A percentile compares a stretch with the other conserved stretches of the same genome.
These are phyloP conservation scores for Vigna unguiculata DNA, from an alignment of 306 rosid genomes.

Conservation along the genomic window DNA sequence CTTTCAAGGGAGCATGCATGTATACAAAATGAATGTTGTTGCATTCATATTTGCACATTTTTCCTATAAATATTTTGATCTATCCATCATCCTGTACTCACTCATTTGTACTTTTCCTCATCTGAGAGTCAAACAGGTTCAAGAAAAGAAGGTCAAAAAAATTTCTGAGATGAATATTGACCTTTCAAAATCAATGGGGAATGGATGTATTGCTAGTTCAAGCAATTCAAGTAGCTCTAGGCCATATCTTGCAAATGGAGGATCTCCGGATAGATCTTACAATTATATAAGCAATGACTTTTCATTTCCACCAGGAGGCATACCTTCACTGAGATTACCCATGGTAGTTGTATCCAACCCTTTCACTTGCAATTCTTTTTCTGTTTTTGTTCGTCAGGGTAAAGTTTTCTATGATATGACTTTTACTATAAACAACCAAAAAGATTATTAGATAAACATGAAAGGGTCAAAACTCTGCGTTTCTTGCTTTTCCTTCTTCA, in stretches of 20 bases:
- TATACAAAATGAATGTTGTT: constrained; percentile 31
- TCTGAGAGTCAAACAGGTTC: constrained; percentile 70
- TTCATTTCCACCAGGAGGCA: constrained; percentile 80
- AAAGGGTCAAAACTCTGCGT: constrained; percentile 8
- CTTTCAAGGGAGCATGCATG: constrained; percentile 33
- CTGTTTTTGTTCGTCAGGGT: neutral
- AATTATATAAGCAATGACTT: constrained; percentile 67
- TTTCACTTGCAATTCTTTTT: constrained; percentile 26
- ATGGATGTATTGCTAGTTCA: constrained; percentile 84
- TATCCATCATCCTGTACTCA: constrained; percentile 25
- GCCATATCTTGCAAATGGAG: constrained; percentile 79
- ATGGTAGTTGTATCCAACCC: constrained; percentile 77
- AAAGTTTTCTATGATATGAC: neutral
- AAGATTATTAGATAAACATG: constrained; percentile 9
- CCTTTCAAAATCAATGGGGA: constrained; percentile 74
- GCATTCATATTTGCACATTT: constrained; percentile 30
- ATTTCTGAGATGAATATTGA: constrained; percentile 87
- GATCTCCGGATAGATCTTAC: constrained; percentile 65
- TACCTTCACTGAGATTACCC: constrained; percentile 78
- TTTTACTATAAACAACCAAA: constrained; percentile 14
- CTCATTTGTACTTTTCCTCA: constrained; percentile 17
- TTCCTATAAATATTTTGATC: constrained; percentile 17
- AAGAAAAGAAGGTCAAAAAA: constrained; percentile 97
- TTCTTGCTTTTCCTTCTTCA: constrained; percentile 16
- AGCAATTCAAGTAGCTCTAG: constrained; percentile 70